These are phyloP conservation scores for Naematelia encephala DNA, from an alignment of 768 basidiomycete species.

Conservation along the genomic window DNA sequence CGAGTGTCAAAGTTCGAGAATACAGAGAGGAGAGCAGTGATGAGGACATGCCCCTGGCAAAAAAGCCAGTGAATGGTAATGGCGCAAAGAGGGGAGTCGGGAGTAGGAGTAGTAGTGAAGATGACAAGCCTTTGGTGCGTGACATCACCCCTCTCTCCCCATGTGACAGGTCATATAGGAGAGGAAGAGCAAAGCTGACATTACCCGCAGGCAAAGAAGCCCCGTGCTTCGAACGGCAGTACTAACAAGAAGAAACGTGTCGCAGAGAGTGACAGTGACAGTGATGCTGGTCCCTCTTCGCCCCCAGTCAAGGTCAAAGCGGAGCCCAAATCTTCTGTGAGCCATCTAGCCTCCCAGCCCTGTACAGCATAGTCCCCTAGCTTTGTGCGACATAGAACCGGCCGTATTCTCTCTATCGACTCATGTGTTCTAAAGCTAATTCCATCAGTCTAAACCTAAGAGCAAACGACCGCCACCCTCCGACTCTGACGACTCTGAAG, in stretches of 20 bases:
- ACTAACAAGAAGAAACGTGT: slow-evolving; percentile 27
- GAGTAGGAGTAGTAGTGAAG: slow-evolving; percentile 26
- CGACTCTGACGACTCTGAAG: slow-evolving; percentile 36
- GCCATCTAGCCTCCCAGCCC: too few relatives aligned
- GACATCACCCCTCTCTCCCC: not conserved
- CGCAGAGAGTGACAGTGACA: slow-evolving; percentile 34
- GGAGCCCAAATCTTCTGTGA: slow-evolving; percentile 19
- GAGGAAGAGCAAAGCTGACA: not conserved
- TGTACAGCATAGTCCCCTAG: too few relatives aligned
- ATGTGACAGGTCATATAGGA: not conserved
- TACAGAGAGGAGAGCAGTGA: slow-evolving; percentile 6
- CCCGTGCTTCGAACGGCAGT: slow-evolving; percentile 21
- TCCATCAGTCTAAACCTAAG: not conserved
- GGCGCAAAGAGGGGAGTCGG: slow-evolving; percentile 8
- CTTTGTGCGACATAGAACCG: too few relatives aligned
- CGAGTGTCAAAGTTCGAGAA: not conserved
- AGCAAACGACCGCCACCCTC: slow-evolving; percentile 2
- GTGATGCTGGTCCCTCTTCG: slow-evolving; percentile 26
- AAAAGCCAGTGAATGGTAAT: slow-evolving; percentile 8
- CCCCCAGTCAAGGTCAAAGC: slow-evolving; percentile 21
- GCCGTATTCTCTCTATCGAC: too few relatives aligned
- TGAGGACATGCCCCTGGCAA: slow-evolving; percentile 22
- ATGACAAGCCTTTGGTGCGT: slow-evolving; percentile 41
- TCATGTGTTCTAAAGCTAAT: slow-evolving; percentile 5
- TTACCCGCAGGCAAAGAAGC: slow-evolving; percentile 30